Evolutionary conservation across 2,329 filamentous ascomycete species (phyloP).

Genomic region (Colletotrichum brevisporum): DNA sequence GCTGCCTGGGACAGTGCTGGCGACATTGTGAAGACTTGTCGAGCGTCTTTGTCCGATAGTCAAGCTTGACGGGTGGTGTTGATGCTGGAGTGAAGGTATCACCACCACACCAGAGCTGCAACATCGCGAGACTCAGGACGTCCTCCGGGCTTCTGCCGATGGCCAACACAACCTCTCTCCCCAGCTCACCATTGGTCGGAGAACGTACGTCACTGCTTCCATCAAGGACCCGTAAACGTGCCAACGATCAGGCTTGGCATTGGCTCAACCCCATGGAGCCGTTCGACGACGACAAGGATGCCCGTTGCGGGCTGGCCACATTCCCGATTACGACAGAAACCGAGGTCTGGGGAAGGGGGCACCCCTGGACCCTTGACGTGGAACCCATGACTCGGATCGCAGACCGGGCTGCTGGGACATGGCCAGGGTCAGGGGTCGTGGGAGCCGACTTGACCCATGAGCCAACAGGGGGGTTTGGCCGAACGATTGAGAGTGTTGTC

Average conservation of each 20-base stretch:
- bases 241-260: conserved; percentile 12
- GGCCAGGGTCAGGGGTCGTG: conserved; percentile 3
- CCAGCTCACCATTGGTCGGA: not conserved
- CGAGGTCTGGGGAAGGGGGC: not conserved
- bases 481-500: not conserved
- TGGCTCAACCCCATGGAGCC: conserved; percentile 5
- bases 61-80: not conserved
- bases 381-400: conserved; percentile 14
- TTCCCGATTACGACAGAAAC: conserved; percentile 5
- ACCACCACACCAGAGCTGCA: not conserved
- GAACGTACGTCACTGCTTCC: not conserved
- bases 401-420: conserved; percentile 10
- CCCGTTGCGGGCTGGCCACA: not conserved
- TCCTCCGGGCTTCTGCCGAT: not conserved
- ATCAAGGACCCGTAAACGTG: conserved; percentile 13
- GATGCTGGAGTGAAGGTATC: not conserved
- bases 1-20: not conserved
- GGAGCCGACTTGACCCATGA: not conserved
- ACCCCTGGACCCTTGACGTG: not conserved
- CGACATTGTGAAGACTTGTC: conserved; percentile 2
- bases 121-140: not conserved
- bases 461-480: not conserved
- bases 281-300: not conserved
- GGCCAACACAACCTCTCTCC: not conserved
- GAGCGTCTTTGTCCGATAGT: not conserved